Percentiles rank a stretch among this genome's conserved stretches.
Conservation (phyloP, 352 stramenopile species). For the Phytophthora pistaciae region DNA sequence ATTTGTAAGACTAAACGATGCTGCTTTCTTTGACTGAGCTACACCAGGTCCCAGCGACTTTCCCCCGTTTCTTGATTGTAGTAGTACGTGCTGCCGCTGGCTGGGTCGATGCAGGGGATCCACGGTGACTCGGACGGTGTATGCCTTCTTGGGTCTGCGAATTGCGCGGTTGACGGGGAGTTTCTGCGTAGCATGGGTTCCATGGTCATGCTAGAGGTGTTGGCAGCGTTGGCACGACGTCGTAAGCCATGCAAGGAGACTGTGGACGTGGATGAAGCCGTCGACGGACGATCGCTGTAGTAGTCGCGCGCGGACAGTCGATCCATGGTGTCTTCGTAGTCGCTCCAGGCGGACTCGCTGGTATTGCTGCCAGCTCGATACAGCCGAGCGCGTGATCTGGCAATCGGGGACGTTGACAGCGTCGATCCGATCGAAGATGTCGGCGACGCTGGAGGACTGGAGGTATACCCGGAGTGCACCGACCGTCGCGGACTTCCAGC, state of each 20-base stretch:
- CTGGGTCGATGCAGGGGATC: conserved; percentile 71
- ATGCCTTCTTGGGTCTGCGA: conserved; percentile 18
- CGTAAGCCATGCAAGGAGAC: conserved; percentile 33
- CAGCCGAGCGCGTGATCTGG: conserved; percentile 19
- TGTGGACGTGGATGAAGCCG: conserved; percentile 38
- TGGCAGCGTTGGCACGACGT: conserved; percentile 16
- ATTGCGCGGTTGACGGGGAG: conserved; percentile 4
- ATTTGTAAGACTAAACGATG: conserved; percentile 40
- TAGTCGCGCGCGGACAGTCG: conserved; percentile 32
- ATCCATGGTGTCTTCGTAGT: conserved; percentile 38
- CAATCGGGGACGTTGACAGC: conserved; percentile 49
- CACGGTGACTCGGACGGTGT: conserved; percentile 33
- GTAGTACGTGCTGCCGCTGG: conserved; percentile 65
- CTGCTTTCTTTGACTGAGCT: conserved; percentile 25
- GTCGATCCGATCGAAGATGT: conserved; percentile 56
- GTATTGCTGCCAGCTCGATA: conserved; percentile 46
- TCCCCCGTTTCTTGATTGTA: conserved; percentile 83
- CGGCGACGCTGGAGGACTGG: conserved; percentile 56
- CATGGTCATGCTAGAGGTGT: conserved; percentile 1
- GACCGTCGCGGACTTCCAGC: conserved; percentile 19
- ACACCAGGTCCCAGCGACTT: conserved; percentile 63
- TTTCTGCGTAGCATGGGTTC: conserved; percentile 3
- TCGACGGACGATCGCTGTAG: conserved; percentile 38
- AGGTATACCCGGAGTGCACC: conserved; percentile 41
- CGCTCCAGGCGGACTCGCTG: conserved; percentile 45